These are phyloP conservation scores for Fusarium temperatum DNA, from an alignment of 2,329 filamentous ascomycete species.

Conservation along the genomic window DNA sequence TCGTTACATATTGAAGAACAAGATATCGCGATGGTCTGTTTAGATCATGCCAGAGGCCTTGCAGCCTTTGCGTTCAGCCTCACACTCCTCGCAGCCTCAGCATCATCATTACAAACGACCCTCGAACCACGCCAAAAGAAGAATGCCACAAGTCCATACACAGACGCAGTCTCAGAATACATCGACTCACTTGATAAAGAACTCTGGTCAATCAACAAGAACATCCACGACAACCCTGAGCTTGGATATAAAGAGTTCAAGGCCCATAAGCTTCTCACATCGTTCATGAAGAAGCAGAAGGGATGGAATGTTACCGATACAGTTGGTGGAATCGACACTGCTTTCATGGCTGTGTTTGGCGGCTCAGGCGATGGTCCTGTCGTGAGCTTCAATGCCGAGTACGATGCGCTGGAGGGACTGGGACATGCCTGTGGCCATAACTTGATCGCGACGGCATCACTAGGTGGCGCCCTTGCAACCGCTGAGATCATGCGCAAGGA, in stretches of 20 bases:
- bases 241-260: constrained; percentile 54
- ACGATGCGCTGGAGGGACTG: constrained; percentile 34
- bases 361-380: constrained; percentile 49
- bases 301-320: constrained; percentile 52
- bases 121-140: constrained; percentile 19
- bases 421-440: constrained; percentile 38
- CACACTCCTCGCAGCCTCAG: not conserved
- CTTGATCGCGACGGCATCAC: constrained; percentile 31
- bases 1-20: rapidly evolving
- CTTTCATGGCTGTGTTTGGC: constrained; percentile 54
- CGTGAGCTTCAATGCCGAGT: constrained; percentile 55
- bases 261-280: constrained; percentile 53
- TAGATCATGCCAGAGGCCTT: not conserved
- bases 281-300: constrained; percentile 47
- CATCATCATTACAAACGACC: not conserved
- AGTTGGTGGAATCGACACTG: constrained; percentile 54
- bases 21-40: constrained; percentile 5
- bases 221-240: constrained; percentile 56
- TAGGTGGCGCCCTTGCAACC: constrained; percentile 22
- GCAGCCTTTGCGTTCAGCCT: constrained; percentile 6
- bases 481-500: constrained; percentile 31
- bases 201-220: constrained; percentile 48
- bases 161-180: constrained; percentile 21
- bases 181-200: constrained; percentile 29
- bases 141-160: constrained; percentile 19